A percentile compares a stretch with the other conserved stretches of the same genome.
Conservation (phyloP, 164 flowering plant species). For the Magnolia kwangsiensis region DNA sequence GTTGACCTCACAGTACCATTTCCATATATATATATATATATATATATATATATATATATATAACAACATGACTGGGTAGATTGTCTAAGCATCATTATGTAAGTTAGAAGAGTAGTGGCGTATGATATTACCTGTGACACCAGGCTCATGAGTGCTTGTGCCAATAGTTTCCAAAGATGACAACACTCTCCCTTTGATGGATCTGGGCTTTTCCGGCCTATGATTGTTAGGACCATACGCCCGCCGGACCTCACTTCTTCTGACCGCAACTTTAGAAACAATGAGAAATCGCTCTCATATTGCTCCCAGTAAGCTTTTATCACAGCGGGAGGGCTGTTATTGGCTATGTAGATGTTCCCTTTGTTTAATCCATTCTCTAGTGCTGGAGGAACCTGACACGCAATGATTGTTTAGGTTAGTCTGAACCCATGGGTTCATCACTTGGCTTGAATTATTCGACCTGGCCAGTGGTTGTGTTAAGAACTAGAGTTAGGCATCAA, state of each 20-base stretch:
- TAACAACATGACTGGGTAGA: too few relatives aligned
- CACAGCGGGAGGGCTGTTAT: constrained; percentile 14
- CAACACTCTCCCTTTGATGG: constrained; percentile 18
- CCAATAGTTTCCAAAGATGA: constrained; percentile 23
- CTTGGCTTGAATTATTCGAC: too few relatives aligned
- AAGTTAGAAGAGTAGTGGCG: neutral
- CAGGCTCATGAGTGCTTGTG: constrained; percentile 21
- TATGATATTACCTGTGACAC: constrained; percentile 16
- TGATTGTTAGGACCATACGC: constrained; percentile 28
- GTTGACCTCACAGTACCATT: too few relatives aligned
- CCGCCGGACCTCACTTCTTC: constrained; percentile 28
- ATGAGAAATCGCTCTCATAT: constrained; percentile 24
- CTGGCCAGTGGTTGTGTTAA: too few relatives aligned
- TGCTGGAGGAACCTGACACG: constrained; percentile 9
- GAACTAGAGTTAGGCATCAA: too few relatives aligned
- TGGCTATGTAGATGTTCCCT: constrained; percentile 21
- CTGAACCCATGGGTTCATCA: too few relatives aligned
- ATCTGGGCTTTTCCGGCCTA: constrained; percentile 21
- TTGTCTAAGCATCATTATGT: neutral
- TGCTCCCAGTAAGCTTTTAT: constrained; percentile 14
- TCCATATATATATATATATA: too few relatives aligned
- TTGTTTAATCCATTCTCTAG: constrained; percentile 5
- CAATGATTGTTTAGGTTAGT: neutral
- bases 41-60: too few relatives aligned
- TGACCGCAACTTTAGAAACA: constrained; percentile 25